These are phyloP conservation scores for Quercus ilex DNA, from an alignment of 306 rosid species.

Conservation along the genomic window DNA sequence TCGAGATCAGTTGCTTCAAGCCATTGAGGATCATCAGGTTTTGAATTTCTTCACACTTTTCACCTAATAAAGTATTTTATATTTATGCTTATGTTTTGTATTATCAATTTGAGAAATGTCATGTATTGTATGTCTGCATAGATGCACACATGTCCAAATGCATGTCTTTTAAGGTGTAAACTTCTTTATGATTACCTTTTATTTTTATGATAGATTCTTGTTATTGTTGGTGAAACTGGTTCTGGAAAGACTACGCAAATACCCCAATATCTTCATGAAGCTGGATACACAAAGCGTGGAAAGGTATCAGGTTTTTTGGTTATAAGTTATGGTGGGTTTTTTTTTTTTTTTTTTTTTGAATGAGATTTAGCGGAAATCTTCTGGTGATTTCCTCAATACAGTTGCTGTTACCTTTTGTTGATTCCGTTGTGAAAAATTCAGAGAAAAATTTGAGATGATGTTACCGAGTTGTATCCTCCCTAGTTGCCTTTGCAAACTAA, in stretches of 20 bases:
- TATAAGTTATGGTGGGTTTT: neutral
- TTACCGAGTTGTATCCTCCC: neutral
- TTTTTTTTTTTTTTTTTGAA: no score
- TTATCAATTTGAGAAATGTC: neutral
- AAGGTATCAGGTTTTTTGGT: constrained; percentile 46
- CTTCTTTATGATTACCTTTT: constrained; percentile 13
- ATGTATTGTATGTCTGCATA: neutral
- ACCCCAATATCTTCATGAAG: constrained; percentile 98
- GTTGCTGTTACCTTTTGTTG: neutral
- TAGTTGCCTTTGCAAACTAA: neutral
- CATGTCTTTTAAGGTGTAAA: constrained; percentile 11
- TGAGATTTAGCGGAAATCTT: constrained; percentile 6
- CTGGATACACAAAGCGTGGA: constrained; percentile 88
- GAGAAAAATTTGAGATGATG: neutral
- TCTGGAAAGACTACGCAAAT: constrained; percentile 97
- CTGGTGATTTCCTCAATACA: constrained; percentile 1
- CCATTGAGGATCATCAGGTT: constrained; percentile 80
- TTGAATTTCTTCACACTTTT: neutral
- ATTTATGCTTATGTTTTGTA: neutral
- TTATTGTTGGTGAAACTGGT: constrained; percentile 98
- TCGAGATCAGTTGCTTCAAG: constrained; percentile 80
- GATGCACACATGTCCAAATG: neutral
- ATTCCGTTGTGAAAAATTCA: neutral
- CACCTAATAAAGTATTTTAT: neutral
- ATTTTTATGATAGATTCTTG: constrained; percentile 63